Base-by-base conservation (phyloP, 2,329 filamentous ascomycete species). In the Tolypocladium paradoxum region DNA sequence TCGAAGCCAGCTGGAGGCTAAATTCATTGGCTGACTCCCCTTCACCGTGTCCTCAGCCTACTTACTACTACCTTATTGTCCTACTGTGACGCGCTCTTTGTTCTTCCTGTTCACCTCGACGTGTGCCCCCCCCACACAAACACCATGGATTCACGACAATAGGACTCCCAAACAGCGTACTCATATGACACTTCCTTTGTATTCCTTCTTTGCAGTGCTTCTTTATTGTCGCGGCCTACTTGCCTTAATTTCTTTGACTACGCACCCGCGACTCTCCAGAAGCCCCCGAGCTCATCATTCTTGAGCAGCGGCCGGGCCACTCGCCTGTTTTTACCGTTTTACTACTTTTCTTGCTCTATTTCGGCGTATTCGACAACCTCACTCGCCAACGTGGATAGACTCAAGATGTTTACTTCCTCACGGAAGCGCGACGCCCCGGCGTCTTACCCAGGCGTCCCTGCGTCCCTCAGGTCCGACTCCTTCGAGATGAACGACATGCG, bases 401-500 rank as follows among this genome's bases (percentile, higher is more conserved):
- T 59, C 57, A 68, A 63, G n/a, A 72, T 71, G 70, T 62, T 68
- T 54, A 64, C 61, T 55, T 65, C 60, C 63, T 65, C 68, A 48
- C 62, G 64, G 61, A 69, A 65, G 57, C 56, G 60, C 56, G 61
- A 63, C 54, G 60, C 64, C 48, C 54, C 58, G 55, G 53, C 60
- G 53, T 58, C 62, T 50, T 72, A 70, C 53, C 70, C 70, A 49
- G 63, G 63, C 24, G 65, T 73, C 37, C 71, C 71, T 54, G 57
- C 64, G 53, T 68, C 70, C 55, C 64, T 74, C 48, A 65, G 62
- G 34, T 60, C 67, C 53, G 64, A 70, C 51, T 69, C 71, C 20
- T 60, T 72, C 58, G 66, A 70, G 55, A 64, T 68, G 56, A 58
- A 63, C 52, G 64, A 66, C 50, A 58, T 66, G 55, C 61, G 59